Conservation (phyloP, 768 basidiomycete species). For the Panus rudis region DNA sequence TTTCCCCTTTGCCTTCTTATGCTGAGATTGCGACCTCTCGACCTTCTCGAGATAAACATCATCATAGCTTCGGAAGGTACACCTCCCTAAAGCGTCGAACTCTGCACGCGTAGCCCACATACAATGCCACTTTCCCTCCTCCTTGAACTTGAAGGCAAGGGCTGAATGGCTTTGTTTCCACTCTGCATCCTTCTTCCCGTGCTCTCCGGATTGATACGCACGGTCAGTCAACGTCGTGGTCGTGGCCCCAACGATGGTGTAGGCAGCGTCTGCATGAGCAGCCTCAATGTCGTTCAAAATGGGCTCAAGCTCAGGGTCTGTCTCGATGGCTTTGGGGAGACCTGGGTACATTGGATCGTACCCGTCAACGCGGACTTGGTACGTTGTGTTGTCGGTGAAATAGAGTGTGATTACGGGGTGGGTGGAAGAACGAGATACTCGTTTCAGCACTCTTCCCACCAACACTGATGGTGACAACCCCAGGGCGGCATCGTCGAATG, state of each 20-base stretch:
- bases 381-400: constrained; percentile 29
- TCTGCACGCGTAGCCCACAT: constrained; percentile 59
- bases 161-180: constrained; percentile 44
- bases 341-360: constrained; percentile 52
- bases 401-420: constrained; percentile 31
- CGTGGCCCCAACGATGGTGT: constrained; percentile 45
- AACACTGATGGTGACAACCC: constrained; percentile 25
- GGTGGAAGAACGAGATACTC: constrained; percentile 23
- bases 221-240: constrained; percentile 51
- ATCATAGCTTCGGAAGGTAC: constrained; percentile 48
- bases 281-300: constrained; percentile 31
- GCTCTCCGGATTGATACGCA: constrained; percentile 38
- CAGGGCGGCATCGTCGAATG: too few relatives aligned
- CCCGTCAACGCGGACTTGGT: constrained; percentile 50
- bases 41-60: constrained; percentile 50
- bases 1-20: too few relatives aligned
- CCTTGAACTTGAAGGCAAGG: constrained; percentile 50
- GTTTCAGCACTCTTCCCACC: constrained; percentile 26
- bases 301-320: constrained; percentile 33
- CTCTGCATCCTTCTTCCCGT: constrained; percentile 20
- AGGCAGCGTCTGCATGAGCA: constrained; percentile 21
- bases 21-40: constrained; percentile 20
- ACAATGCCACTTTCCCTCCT: constrained; percentile 50
- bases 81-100: constrained; percentile 30
- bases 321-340: constrained; percentile 54